Base-by-base conservation (phyloP, 306 rosid genomes). In the Vigna radiata region DNA sequence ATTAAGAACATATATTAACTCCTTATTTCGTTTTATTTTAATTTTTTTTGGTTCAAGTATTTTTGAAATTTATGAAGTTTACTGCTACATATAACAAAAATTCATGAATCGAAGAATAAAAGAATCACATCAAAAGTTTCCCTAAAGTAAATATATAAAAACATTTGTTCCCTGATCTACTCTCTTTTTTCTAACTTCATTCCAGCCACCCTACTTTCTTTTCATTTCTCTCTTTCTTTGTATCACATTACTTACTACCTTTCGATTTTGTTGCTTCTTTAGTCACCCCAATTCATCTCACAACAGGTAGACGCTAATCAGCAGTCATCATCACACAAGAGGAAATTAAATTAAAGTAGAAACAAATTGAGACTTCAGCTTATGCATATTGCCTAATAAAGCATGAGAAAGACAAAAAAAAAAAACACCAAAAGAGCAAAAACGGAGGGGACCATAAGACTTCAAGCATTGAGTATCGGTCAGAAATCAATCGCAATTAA, bases 301-400 rank as follows among this genome's bases (percentile, higher is more conserved):
- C 6, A 56, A 4, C 4, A 55, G n/a, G 33, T 55, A 15, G 31
- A 55, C 1, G 6, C 19, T 54, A 55, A 9, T 10, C 0, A 21
- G 33, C 37, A 23, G 4, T 5, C 4, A n/a, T 23, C 11, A 41
- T 48, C 52, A 23, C 46, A 29, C 43, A 70, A 37, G 13, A 0
- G n/a, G 29, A 43, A 12, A 49, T 50, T 36, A 49, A 76, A 70
- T 10, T 39, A 37, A 39, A 36, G 17, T 66, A 69, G 10, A 47
- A 47, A 62, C 48, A 37, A 62, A 25, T 31, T 12, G 39, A 53
- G 6, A 69, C 25, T 64, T 62, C 68, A 61, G 31, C 72, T 2
- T 9, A 60, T 21, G 21, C 15, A 36, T 15, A 59, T 59, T 59
- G 39, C 17, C 25, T 31, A 6, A 25, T 25, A 60, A 12, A 39